These are phyloP conservation scores for Cynara cardunculus DNA, from an alignment of 129 eudicot genomes.

Conservation along the genomic window DNA sequence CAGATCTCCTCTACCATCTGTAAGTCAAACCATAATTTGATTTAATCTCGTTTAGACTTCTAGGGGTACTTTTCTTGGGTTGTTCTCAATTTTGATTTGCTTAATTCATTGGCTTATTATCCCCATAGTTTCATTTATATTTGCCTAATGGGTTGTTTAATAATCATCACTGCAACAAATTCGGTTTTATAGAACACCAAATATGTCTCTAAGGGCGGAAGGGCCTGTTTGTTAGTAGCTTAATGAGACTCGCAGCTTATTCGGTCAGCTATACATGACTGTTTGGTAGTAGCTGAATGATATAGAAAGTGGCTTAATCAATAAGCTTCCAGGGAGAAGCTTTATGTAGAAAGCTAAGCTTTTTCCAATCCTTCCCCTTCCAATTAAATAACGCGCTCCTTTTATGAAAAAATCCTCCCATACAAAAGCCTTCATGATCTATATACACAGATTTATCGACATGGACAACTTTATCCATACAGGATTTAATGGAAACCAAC, in stretches of 20 bases:
- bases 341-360: neutral
- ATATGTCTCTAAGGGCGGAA: neutral
- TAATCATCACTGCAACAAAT: neutral
- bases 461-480: too few species aligned
- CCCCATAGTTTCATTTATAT: neutral
- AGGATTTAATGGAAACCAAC: too few species aligned
- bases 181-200: neutral
- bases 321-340: neutral
- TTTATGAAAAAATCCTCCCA: neutral
- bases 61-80: neutral
- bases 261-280: neutral
- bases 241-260: neutral
- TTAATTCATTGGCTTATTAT: neutral
- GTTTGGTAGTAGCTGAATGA: neutral
- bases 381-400: neutral
- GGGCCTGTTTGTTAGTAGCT: neutral
- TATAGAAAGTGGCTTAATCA: neutral
- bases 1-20: constrained; percentile 78
- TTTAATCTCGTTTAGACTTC: neutral
- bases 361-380: neutral
- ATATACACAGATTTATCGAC: too few species aligned
- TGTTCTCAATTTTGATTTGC: neutral
- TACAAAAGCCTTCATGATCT: too few species aligned
- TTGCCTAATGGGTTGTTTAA: neutral
- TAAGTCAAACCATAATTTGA: constrained; percentile 39